These are phyloP conservation scores for Lolium multiflorum DNA, from an alignment of 176 grass and related monocot genomes.

Conservation along the genomic window DNA sequence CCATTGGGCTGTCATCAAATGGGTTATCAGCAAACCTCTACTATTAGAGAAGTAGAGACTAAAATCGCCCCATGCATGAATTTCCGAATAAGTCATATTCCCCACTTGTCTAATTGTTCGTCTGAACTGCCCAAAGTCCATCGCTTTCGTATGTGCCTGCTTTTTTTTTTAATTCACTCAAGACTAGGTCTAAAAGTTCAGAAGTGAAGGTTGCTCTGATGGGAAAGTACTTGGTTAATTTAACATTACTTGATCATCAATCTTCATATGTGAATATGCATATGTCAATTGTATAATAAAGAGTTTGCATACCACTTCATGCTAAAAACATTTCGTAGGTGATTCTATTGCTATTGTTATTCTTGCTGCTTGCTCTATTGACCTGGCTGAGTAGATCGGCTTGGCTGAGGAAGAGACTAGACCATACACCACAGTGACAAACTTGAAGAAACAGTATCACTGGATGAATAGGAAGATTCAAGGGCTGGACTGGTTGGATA, in stretches of 20 bases:
- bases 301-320: neutral
- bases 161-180: slow-evolving; percentile 10
- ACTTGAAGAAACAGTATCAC: neutral
- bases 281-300: slow-evolving; percentile 15
- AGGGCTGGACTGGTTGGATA: neutral
- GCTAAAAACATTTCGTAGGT: neutral
- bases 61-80: neutral
- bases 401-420: neutral
- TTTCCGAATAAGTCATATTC: neutral
- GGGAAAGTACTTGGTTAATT: neutral
- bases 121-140: neutral
- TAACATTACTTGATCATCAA: neutral
- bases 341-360: no score
- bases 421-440: neutral
- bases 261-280: slow-evolving; percentile 8
- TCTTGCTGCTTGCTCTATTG: neutral
- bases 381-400: neutral
- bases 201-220: neutral
- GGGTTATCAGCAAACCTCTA: slow-evolving; percentile 22
- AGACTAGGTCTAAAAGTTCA: neutral
- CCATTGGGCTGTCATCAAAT: neutral
- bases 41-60: neutral
- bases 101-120: neutral
- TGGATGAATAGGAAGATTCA: neutral
- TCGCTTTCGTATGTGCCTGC: neutral